Conservation (phyloP, 352 stramenopile species). For the Pythium monospermum region DNA sequence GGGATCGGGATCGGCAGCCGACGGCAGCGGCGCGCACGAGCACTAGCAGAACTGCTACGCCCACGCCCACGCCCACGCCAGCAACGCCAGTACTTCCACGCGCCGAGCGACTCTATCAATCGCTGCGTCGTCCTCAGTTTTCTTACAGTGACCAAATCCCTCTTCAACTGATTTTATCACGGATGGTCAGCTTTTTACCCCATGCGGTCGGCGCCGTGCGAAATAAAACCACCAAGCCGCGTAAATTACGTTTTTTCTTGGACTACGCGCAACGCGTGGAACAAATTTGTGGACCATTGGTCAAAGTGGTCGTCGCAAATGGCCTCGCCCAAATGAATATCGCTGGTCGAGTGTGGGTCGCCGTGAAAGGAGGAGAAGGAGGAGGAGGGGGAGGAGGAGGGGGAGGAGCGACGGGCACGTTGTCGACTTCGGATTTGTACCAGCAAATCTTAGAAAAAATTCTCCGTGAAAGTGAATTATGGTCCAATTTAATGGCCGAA, state of each 20-base stretch:
- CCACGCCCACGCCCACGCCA: too few relatives aligned
- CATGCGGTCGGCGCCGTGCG: constrained; percentile 38
- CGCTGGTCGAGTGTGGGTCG: constrained; percentile 45
- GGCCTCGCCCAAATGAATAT: constrained; percentile 37
- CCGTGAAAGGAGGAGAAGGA: constrained; percentile 28
- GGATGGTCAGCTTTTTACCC: constrained; percentile 55
- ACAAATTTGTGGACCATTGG: constrained; percentile 26
- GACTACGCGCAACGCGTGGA: constrained; percentile 55
- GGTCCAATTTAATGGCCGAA: constrained; percentile 39
- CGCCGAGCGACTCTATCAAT: constrained; percentile 2
- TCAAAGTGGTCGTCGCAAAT: constrained; percentile 40
- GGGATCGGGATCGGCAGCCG: too few relatives aligned
- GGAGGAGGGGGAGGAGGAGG: too few relatives aligned
- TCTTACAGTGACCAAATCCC: constrained; percentile 51
- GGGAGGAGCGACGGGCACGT: too few relatives aligned
- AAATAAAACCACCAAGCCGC: constrained; percentile 63
- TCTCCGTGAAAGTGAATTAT: constrained; percentile 36
- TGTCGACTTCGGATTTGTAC: constrained; percentile 43
- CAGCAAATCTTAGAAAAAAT: constrained; percentile 41
- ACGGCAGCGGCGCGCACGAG: too few relatives aligned
- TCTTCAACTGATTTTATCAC: constrained; percentile 37
- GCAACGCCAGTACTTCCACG: too few relatives aligned
- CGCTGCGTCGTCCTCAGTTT: constrained; percentile 34
- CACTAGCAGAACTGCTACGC: too few relatives aligned
- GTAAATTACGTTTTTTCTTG: constrained; percentile 69